Evolutionary conservation across 371 early-diverging fungal genomes (phyloP), one percentile per base, ranked within the genome.

Genomic region (Rhizopus sp.): DNA sequence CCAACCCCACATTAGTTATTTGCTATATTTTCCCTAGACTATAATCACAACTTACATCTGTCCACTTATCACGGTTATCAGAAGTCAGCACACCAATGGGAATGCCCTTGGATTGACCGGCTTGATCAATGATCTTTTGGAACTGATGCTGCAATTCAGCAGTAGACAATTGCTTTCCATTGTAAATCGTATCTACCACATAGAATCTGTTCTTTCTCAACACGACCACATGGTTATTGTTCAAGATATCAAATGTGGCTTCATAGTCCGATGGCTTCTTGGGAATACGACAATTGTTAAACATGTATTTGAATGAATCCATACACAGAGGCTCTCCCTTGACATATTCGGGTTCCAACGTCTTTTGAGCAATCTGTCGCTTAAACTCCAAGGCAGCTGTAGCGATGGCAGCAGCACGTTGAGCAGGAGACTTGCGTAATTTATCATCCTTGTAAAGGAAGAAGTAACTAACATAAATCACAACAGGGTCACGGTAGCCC

Each of bases 281-380:
- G 50, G 98, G 95, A 57, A 95, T 86, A 63, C 98, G 92, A 77
- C 92, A 92, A 45, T 96, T 89, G 72, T 97, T 95, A 84, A 97
- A 98, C 93, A 98, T 90, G 73, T 85, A 93, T 72, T 91, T 89
- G 84, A 93, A 96, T 57, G 94, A 91, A 67, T 90, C 82, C 83
- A 92, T 93, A 74, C 93, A 94, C 70, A 96, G 71, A 16, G 96
- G 91, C 31, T 78, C 75, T 35, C 82, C 83, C 63, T 88, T 87
- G 45, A 85, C 88, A 72, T 77, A 87, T 70, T 97, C 97, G 35
- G 97, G 96, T 51, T 88, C 86, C 31, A 98, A 76, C 34, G 84
- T 78, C 62, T 92, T 88, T 73, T 80, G 74, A 5, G 89, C 90
- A 10, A 96, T 89, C 59, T 81, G 80, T 17, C 86, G 73, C 56